Base-by-base conservation (phyloP, 495 filamentous ascomycete species). In the Penicillium cosmopolitanum region DNA sequence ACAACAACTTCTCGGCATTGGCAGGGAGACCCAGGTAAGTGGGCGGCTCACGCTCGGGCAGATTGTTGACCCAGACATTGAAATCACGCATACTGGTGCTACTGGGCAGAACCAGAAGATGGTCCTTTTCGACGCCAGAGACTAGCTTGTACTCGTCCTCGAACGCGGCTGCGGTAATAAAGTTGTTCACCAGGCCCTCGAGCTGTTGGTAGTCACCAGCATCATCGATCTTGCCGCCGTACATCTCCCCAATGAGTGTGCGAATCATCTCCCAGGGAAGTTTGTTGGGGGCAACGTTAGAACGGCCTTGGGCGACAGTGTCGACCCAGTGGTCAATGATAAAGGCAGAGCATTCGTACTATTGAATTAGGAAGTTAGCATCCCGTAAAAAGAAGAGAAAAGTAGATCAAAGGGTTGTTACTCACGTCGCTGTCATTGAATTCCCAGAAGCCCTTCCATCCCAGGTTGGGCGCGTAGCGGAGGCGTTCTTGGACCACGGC, bases 361-460 rank as follows among this genome's bases (percentile, higher is more conserved):
- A 66, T 62, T 56, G 5, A 55, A 31, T 4, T 5, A 38, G 2
- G 36, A 12, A 13, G 36, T 38, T n/a, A 44, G 16, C n/a, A 44
- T 44, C 19, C 4, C 4, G 42, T 16, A 19, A 8, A 16, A 19
- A 16, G 28, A 23, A 23, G 23, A 23, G 28, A 31, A 31, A 8
- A 1, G 8, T 31, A 31, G 5, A 18, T 16, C 11, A 18, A 44
- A 35, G 4, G 50, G 52, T 34, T 23, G 52, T 13, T 28, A 58
- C 93, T 89, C 85, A 97, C 93, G 76, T 98, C 95, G 64, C 93
- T 96, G 73, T 99, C 95, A 69, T 99, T 99, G 71, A 99, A 99
- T 77, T 99, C 95, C 95, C 95, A 99, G 83, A 96, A 96, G 56
- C 92, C 91, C 79, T 96, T 96, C 95, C 96, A 98, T 53, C 95